These are phyloP conservation scores for Sordaria brevicollis DNA, from an alignment of 495 filamentous ascomycete genomes.

Conservation along the genomic window DNA sequence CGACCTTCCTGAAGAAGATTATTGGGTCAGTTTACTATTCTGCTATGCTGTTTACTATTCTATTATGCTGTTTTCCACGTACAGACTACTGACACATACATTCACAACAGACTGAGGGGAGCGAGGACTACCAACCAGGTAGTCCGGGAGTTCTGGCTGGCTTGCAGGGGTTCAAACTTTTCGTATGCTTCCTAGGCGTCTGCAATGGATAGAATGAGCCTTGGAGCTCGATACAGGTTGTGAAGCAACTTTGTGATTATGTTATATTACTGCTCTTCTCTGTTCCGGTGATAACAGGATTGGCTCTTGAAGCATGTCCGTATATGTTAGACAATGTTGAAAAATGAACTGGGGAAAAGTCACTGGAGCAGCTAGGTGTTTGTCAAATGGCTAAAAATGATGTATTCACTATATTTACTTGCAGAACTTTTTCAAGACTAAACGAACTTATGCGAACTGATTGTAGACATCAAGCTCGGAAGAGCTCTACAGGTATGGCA, in stretches of 20 bases:
- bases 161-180: conserved; percentile 9
- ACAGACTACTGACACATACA: not conserved
- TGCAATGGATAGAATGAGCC: not conserved
- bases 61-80: not conserved
- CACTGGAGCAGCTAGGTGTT: not conserved
- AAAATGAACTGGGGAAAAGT: not conserved
- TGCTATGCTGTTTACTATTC: not conserved
- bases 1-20: conserved; percentile 47
- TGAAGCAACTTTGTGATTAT: not conserved
- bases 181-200: conserved; percentile 13
- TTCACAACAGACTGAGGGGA: conserved; percentile 8
- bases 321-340: not conserved
- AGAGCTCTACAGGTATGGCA: not conserved
- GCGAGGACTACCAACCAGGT: conserved; percentile 13
- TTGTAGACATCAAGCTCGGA: not conserved
- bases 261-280: not conserved
- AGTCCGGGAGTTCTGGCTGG: conserved; percentile 19
- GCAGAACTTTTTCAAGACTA: not conserved
- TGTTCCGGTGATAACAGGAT: not conserved
- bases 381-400: not conserved
- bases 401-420: not conserved
- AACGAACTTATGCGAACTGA: not conserved
- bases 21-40: conserved; percentile 33
- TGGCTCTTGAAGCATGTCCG: not conserved
- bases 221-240: not conserved